Evolutionary conservation across 2,329 filamentous ascomycete genomes (phyloP), one percentile per base, ranked within the genome.

Genomic region (Trichoderma hamatum): DNA sequence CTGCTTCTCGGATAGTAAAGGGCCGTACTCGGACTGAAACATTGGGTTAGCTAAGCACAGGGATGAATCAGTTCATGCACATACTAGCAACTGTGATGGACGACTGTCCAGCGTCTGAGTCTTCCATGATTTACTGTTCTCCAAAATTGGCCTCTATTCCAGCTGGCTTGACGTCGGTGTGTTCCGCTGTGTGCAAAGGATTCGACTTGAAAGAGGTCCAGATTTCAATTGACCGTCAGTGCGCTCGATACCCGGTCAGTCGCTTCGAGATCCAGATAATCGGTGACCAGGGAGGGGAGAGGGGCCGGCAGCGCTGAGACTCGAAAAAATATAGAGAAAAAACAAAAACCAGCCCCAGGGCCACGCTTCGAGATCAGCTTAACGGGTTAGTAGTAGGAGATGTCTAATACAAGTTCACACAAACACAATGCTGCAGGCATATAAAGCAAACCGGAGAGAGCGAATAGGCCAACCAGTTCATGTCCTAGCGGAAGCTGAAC

Each of bases 1-100:
- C 96, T 74, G 96, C 96, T 85, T 99, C 96, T 82, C 94, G 87
- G 74, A 98, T 97, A 13, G 89, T 92, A 75, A 92, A 92, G 6
- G 89, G 89, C 74, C 89, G 87, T 73, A 92, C 89, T 76, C 89
- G 88, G 72, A 92, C 89, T 90, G 74, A 43, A 54, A 56, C 39
- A 51, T 21, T n/a, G 72, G 19, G 72, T 68, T 13, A 83, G 78
- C 71, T 70, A 69, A 69, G 54, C 34, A 24, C 9, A 26, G 32
- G 21, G 30, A 46, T 32, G 28, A 13, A 11, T 9, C 5, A 5
- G 13, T 16, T 39, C 28, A 21, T 65, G 51, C 36, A 60, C 82
- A 46, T 80, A 88, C 86, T 84, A 74, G 86, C 83, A 75, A 89
- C 87, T 60, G 82, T 84, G 76, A 89, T 89, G 52, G 87, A 89